These are phyloP conservation scores for Ceratonia siliqua DNA, from an alignment of 306 rosid species.

Conservation along the genomic window DNA sequence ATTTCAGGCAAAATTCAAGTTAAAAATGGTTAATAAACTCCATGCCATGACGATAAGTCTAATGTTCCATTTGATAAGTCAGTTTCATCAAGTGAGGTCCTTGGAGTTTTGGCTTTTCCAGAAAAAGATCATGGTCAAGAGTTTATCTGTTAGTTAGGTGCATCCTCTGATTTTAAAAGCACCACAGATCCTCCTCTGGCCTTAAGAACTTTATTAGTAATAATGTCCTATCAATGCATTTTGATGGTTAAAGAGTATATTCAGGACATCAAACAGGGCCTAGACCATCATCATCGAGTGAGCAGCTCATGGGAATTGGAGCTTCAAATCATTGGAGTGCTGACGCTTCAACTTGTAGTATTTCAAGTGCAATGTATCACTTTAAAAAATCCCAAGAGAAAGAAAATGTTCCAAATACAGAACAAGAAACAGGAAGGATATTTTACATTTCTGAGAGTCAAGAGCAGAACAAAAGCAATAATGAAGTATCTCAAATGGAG, in stretches of 20 bases:
- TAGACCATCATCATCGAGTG: constrained; percentile 43
- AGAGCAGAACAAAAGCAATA: neutral
- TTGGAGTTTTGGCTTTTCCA: neutral
- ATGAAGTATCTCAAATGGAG: constrained; percentile 31
- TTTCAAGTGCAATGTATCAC: neutral
- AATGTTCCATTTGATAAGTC: neutral
- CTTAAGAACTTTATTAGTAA: neutral
- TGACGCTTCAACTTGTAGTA: constrained; percentile 24
- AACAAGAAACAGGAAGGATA: constrained; percentile 31
- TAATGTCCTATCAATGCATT: constrained; percentile 12
- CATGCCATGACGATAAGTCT: neutral
- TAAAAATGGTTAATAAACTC: neutral
- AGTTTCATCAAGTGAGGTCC: neutral
- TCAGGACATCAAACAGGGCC: constrained; percentile 36
- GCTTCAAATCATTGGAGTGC: constrained; percentile 24
- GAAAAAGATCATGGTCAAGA: neutral
- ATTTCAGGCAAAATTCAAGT: neutral
- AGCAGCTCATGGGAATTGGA: constrained; percentile 12
- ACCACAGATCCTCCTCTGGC: neutral
- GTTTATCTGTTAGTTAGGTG: neutral
- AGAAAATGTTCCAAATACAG: constrained; percentile 7
- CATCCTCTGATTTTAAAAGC: neutral
- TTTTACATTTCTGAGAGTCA: neutral
- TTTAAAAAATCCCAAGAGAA: constrained; percentile 15
- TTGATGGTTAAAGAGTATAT: constrained; percentile 11